Evolutionary conservation across 2,329 filamentous ascomycete genomes (phyloP).

Genomic region (Diaporthe helianthi): DNA sequence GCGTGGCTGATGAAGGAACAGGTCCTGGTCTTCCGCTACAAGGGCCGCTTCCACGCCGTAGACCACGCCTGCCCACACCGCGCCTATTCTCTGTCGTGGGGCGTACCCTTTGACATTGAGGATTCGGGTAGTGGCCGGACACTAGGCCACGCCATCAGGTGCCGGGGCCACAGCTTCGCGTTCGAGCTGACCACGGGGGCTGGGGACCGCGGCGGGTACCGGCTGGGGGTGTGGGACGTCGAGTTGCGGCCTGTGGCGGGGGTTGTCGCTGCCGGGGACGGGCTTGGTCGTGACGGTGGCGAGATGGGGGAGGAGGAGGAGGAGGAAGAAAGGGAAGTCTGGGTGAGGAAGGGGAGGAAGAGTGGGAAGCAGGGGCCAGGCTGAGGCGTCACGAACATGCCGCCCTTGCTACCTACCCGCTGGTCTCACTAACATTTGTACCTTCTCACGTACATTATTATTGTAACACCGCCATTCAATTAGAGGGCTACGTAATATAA

Average conservation of each 20-base stretch:
- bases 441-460: too few species aligned
- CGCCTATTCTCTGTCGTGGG: slow-evolving; percentile 30
- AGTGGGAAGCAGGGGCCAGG: slow-evolving; percentile 14
- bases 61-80: slow-evolving; percentile 33
- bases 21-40: slow-evolving; percentile 33
- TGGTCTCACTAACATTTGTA: not conserved
- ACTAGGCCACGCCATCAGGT: slow-evolving; percentile 23
- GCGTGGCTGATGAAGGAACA: slow-evolving; percentile 32
- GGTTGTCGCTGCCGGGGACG: not conserved
- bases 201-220: slow-evolving; percentile 28
- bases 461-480: too few species aligned
- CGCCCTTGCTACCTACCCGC: not conserved
- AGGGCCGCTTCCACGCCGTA: slow-evolving; percentile 32
- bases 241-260: slow-evolving; percentile 11
- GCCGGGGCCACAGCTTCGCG: slow-evolving; percentile 29
- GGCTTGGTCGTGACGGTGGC: not conserved
- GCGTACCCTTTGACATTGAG: slow-evolving; percentile 32
- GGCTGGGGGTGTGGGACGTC: slow-evolving; percentile 31
- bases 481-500: too few species aligned
- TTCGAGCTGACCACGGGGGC: slow-evolving; percentile 32
- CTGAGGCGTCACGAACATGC: not conserved
- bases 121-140: slow-evolving; percentile 16
- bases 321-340: not conserved
- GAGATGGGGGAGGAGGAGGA: not conserved
- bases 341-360: not conserved